Evolutionary conservation across 352 stramenopile species (phyloP).

Genomic region (Globisporangium paroecandrum): DNA sequence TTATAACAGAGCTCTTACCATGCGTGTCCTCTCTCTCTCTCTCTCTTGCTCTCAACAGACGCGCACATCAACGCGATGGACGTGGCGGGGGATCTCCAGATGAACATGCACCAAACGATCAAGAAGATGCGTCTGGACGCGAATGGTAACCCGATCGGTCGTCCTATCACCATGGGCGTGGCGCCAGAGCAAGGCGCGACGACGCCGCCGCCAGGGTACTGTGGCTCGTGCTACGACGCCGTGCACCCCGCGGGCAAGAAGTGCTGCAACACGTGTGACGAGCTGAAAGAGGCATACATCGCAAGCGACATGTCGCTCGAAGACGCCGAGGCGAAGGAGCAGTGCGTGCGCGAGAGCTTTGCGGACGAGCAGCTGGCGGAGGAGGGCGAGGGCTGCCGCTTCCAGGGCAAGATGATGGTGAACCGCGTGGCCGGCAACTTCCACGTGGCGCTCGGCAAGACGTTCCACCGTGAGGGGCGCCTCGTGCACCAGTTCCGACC

Average conservation of each 20-base stretch:
- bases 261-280: slow-evolving; percentile 83
- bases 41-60: slow-evolving; percentile 43
- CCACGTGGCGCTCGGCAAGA: slow-evolving; percentile 76
- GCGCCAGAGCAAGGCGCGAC: slow-evolving; percentile 28
- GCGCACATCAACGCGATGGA: slow-evolving; percentile 99
- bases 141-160: slow-evolving; percentile 64
- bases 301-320: slow-evolving; percentile 65
- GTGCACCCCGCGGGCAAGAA: slow-evolving; percentile 58
- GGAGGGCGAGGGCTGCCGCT: slow-evolving; percentile 77
- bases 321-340: slow-evolving; percentile 72
- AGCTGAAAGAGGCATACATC: slow-evolving; percentile 84
- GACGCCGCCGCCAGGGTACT: slow-evolving; percentile 86
- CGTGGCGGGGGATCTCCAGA: slow-evolving; percentile 96
- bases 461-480: slow-evolving; percentile 72
- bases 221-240: slow-evolving; percentile 94
- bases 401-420: slow-evolving; percentile 79
- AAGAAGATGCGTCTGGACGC: slow-evolving; percentile 89
- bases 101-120: slow-evolving; percentile 95
- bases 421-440: slow-evolving; percentile 87
- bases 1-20: neutral
- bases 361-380: slow-evolving; percentile 65
- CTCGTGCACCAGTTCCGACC: slow-evolving; percentile 83
- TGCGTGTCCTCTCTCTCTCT: neutral
- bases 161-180: slow-evolving; percentile 42
- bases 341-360: slow-evolving; percentile 68